Evolutionary conservation across 768 basidiomycete species (phyloP).

Genomic region (Mycena amicta): DNA sequence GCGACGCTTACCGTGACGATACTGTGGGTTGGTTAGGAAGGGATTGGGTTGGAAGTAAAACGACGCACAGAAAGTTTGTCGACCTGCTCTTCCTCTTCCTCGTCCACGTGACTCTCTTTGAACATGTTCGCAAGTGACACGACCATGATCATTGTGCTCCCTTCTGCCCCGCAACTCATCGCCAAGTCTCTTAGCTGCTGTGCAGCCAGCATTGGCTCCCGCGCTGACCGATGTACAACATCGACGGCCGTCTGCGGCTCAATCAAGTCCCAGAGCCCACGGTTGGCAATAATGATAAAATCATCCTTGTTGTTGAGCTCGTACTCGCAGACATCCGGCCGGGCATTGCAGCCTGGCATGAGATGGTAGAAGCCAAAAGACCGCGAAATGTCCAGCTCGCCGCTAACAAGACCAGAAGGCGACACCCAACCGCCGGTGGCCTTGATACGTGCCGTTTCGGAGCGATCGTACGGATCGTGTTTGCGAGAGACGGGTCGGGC

Average conservation of each 20-base stretch:
- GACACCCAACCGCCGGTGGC: conserved; percentile 94
- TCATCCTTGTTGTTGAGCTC: conserved; percentile 84
- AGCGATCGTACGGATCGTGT: conserved; percentile 88
- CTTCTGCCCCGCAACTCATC: conserved; percentile 93
- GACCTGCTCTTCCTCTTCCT: not conserved
- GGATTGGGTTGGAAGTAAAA: no score
- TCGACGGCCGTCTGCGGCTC: conserved; percentile 96
- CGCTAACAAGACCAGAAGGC: conserved; percentile 86
- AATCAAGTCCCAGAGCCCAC: conserved; percentile 91
- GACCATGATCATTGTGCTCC: conserved; percentile 98
- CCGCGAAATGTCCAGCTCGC: conserved; percentile 88
- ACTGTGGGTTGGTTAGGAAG: no score
- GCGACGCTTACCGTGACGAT: conserved; percentile 34
- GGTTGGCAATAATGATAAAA: conserved; percentile 94
- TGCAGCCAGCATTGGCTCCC: conserved; percentile 76
- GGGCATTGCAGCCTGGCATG: conserved; percentile 86
- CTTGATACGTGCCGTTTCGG: conserved; percentile 86
- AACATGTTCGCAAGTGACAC: conserved; percentile 82
- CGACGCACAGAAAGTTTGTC: no score
- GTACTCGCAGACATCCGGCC: conserved; percentile 74
- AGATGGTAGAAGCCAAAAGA: conserved; percentile 93
- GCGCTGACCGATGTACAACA: conserved; percentile 64
- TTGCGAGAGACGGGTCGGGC: conserved; percentile 74
- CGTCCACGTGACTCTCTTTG: conserved; percentile 23
- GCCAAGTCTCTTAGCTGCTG: conserved; percentile 97